Conservation (phyloP, 768 basidiomycete species). For the Trametes villosa region DNA sequence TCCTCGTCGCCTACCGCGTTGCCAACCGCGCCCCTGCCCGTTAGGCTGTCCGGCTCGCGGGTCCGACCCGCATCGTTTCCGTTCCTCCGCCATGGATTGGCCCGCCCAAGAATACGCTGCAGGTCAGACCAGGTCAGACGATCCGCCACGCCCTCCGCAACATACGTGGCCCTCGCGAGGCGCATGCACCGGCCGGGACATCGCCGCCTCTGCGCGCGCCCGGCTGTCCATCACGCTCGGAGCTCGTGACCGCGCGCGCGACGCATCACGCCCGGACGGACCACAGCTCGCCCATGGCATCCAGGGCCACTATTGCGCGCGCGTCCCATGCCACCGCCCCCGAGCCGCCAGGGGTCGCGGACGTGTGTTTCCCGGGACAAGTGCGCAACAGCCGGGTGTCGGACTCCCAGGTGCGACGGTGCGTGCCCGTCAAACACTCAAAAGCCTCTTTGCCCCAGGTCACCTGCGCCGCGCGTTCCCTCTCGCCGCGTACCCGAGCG, state of each 20-base stretch:
- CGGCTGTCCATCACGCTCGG: slow-evolving; percentile 3
- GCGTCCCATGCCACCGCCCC: not conserved
- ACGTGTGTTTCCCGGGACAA: not conserved
- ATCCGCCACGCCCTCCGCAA: slow-evolving; percentile 12
- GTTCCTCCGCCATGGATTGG: slow-evolving; percentile 4
- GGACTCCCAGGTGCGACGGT: slow-evolving; percentile 15
- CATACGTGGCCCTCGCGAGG: slow-evolving; percentile 1
- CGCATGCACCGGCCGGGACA: slow-evolving; percentile 20
- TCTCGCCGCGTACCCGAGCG: not conserved
- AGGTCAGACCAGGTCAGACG: slow-evolving; percentile 17
- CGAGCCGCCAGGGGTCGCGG: not conserved
- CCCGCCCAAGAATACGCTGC: slow-evolving; percentile 1
- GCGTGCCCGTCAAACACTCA: slow-evolving; percentile 6
- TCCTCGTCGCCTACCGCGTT: slow-evolving; percentile 3
- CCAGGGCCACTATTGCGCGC: slow-evolving; percentile 2
- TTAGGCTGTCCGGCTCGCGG: not conserved
- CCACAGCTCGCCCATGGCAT: slow-evolving; percentile 1
- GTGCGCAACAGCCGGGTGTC: not conserved
- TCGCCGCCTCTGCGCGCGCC: not conserved
- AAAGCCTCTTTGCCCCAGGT: slow-evolving; percentile 5
- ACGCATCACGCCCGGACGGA: slow-evolving; percentile 3
- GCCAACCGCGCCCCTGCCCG: not conserved
- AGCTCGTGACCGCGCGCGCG: not conserved
- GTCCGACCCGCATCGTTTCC: not conserved
- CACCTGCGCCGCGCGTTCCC: slow-evolving; percentile 3